Evolutionary conservation across 192 early-diverging fungal genomes (phyloP).

Genomic region (Coemansia sp.): DNA sequence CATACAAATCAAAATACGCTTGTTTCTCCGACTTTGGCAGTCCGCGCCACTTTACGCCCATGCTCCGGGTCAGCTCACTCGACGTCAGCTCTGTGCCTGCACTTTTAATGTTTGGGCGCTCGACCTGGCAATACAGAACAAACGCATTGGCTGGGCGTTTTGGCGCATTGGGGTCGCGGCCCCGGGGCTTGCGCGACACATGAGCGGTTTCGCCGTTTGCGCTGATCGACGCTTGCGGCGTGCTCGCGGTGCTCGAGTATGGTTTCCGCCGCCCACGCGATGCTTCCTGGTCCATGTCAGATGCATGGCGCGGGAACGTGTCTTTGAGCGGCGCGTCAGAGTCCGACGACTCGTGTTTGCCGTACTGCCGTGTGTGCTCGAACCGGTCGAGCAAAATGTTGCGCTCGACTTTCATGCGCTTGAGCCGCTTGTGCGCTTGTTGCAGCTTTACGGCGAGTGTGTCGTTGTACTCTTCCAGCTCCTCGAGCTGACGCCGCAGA

Average conservation of each 20-base stretch:
- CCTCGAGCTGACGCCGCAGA: constrained; percentile 51
- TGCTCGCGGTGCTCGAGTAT: constrained; percentile 25
- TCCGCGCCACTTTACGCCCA: constrained; percentile 53
- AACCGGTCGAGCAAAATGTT: constrained; percentile 48
- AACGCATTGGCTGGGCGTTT: constrained; percentile 55
- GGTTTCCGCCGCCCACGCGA: constrained; percentile 10
- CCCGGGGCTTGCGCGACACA: constrained; percentile 20
- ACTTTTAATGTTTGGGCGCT: constrained; percentile 48
- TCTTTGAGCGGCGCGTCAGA: constrained; percentile 47
- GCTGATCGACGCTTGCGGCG: constrained; percentile 25
- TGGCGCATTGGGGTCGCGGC: constrained; percentile 53
- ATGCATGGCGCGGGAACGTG: constrained; percentile 32
- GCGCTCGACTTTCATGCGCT: constrained; percentile 52
- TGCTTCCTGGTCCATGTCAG: constrained; percentile 29
- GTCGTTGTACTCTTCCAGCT: constrained; percentile 56
- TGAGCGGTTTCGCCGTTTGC: constrained; percentile 10
- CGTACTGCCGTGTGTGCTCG: constrained; percentile 37
- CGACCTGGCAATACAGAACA: constrained; percentile 54
- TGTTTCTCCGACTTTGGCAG: constrained; percentile 43
- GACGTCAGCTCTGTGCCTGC: constrained; percentile 35
- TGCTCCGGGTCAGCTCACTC: constrained; percentile 49
- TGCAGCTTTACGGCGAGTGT: constrained; percentile 45
- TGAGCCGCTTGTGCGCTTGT: constrained; percentile 47
- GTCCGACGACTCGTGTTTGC: constrained; percentile 31
- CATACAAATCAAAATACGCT: constrained; percentile 49